These are phyloP conservation scores for Venturia effusa DNA, from an alignment of 2,329 filamentous ascomycete species.

Conservation along the genomic window DNA sequence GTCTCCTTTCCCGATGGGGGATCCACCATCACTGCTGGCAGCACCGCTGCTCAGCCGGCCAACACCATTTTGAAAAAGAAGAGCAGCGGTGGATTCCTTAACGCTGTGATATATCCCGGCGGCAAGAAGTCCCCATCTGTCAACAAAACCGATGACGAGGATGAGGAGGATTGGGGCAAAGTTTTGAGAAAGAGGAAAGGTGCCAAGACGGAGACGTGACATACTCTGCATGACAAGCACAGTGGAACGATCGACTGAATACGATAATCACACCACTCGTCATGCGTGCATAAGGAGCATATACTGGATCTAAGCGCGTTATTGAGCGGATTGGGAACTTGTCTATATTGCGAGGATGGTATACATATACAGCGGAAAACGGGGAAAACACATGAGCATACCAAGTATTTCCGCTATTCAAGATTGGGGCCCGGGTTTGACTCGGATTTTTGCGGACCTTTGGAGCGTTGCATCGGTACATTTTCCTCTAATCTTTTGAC, in stretches of 20 bases:
- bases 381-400: background rate
- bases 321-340: background rate
- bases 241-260: background rate
- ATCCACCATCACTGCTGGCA: constrained; percentile 9
- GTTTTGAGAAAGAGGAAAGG: background rate
- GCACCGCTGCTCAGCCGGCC: background rate
- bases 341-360: background rate
- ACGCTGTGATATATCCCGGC: constrained; percentile 1
- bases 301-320: background rate
- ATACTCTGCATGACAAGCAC: background rate
- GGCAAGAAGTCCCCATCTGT: background rate
- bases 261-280: background rate
- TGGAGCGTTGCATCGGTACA: background rate
- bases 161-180: constrained; percentile 9
- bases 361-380: background rate
- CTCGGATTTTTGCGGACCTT: background rate
- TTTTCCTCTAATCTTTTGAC: background rate
- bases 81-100: constrained; percentile 6
- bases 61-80: background rate
- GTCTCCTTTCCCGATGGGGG: constrained; percentile 43
- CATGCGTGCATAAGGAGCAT: background rate
- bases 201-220: background rate
- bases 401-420: background rate
- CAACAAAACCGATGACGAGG: constrained; percentile 2
- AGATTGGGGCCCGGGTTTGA: background rate